Percentiles rank a stretch among this genome's conserved stretches.
These are phyloP conservation scores for Colletotrichum salicis DNA, from an alignment of 2,329 filamentous ascomycete species.

Conservation along the genomic window DNA sequence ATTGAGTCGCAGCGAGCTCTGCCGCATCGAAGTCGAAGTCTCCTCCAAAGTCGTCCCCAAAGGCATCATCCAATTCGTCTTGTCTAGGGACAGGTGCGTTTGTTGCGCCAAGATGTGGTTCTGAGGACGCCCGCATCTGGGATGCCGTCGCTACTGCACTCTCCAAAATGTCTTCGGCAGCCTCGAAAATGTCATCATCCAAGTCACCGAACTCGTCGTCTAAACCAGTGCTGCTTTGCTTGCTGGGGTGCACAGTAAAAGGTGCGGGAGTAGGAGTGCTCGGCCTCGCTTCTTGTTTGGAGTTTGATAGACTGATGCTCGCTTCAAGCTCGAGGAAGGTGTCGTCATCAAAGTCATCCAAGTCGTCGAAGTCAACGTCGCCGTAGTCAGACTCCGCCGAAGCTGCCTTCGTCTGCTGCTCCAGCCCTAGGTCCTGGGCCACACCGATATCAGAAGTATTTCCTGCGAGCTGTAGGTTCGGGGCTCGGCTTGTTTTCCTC, in stretches of 20 bases:
- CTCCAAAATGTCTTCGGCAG: constrained; percentile 53
- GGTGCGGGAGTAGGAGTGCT: not conserved
- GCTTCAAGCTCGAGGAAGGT: constrained; percentile 65
- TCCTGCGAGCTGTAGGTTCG: not conserved
- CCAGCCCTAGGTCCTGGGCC: constrained; percentile 13
- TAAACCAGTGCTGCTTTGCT: constrained; percentile 34
- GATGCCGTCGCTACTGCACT: constrained; percentile 11
- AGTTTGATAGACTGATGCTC: constrained; percentile 46
- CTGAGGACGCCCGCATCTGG: constrained; percentile 29
- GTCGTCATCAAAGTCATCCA: constrained; percentile 70
- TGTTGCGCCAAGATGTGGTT: not conserved
- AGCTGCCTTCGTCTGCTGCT: not conserved
- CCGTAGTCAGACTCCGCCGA: constrained; percentile 60
- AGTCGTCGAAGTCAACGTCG: constrained; percentile 66
- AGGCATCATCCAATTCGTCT: constrained; percentile 71
- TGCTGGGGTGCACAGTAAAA: not conserved
- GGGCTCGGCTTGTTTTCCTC: constrained; percentile 1
- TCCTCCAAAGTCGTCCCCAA: constrained; percentile 78
- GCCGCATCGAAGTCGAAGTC: constrained; percentile 83
- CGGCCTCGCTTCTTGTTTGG: constrained; percentile 25
- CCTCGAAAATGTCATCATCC: constrained; percentile 70
- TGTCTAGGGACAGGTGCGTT: constrained; percentile 35
- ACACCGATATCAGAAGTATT: not conserved
- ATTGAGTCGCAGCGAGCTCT: constrained; percentile 79
- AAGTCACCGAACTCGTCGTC: constrained; percentile 74